These are phyloP conservation scores for Inonotus obliquus DNA, from an alignment of 1,284 basidiomycete species.

Conservation along the genomic window DNA sequence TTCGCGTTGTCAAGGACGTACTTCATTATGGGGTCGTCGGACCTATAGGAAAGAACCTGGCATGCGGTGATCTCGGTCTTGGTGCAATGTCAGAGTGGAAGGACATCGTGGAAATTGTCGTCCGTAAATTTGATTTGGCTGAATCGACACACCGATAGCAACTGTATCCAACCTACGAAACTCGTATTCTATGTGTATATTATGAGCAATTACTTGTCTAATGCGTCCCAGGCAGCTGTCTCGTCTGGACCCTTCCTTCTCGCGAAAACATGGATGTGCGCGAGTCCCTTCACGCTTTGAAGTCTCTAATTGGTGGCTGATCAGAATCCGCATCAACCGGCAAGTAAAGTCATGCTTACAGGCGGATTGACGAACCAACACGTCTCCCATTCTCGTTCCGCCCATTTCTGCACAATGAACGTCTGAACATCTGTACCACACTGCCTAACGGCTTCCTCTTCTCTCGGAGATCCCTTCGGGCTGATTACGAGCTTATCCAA, in stretches of 20 bases:
- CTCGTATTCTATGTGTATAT: not conserved
- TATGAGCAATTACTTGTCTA: not conserved
- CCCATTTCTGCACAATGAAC: slow-evolving; percentile 63
- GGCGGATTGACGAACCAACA: slow-evolving; percentile 85
- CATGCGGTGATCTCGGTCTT: slow-evolving; percentile 91
- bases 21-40: slow-evolving; percentile 80
- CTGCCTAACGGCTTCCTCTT: slow-evolving; percentile 44
- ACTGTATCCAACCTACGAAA: not conserved
- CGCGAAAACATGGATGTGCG: slow-evolving; percentile 79
- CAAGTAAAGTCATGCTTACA: slow-evolving; percentile 37
- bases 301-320: slow-evolving; percentile 45
- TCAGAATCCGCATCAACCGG: not conserved
- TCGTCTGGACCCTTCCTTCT: slow-evolving; percentile 37
- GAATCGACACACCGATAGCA: not conserved
- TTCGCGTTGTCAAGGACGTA: slow-evolving; percentile 65
- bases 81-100: slow-evolving; percentile 94
- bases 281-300: slow-evolving; percentile 73
- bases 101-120: slow-evolving; percentile 70
- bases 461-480: slow-evolving; percentile 42
- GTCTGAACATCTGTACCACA: slow-evolving; percentile 54
- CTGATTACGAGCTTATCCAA: slow-evolving; percentile 52
- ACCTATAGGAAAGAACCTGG: slow-evolving; percentile 81
- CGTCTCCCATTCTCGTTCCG: slow-evolving; percentile 69
- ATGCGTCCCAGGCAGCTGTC: slow-evolving; percentile 1
- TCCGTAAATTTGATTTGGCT: slow-evolving; percentile 46